These are phyloP conservation scores for Bondarzewia mesenterica DNA, from an alignment of 1,284 basidiomycete species.

Conservation along the genomic window DNA sequence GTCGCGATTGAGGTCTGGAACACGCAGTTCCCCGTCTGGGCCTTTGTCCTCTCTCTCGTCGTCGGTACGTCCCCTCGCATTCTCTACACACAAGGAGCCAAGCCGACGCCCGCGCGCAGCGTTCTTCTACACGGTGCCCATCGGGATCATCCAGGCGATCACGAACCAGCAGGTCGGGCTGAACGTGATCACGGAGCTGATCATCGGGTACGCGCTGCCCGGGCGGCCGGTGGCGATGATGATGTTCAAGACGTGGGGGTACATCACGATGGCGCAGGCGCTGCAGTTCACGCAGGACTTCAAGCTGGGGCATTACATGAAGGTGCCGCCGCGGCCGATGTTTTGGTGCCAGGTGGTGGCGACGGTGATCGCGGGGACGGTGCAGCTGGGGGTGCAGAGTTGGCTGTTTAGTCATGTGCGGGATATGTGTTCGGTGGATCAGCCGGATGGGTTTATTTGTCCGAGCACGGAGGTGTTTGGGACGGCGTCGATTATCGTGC, in stretches of 20 bases:
- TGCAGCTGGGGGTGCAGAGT: conserved; percentile 31
- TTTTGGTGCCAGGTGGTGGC: neutral
- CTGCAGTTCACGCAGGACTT: conserved; percentile 27
- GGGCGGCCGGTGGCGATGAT: conserved; percentile 48
- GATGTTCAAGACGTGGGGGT: conserved; percentile 45
- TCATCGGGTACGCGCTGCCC: conserved; percentile 36
- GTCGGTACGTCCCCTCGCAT: conserved; percentile 22
- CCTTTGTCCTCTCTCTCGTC: conserved; percentile 34
- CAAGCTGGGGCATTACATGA: conserved; percentile 43
- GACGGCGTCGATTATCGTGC: conserved; percentile 30
- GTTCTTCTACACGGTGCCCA: conserved; percentile 44
- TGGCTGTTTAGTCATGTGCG: conserved; percentile 42
- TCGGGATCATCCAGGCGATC: conserved; percentile 46
- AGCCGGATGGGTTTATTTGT: conserved; percentile 28
- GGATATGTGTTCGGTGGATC: conserved; percentile 27
- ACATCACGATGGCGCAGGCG: conserved; percentile 39
- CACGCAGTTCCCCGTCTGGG: conserved; percentile 60
- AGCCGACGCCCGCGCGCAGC: conserved; percentile 25
- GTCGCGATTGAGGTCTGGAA: conserved; percentile 63
- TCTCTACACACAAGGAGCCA: conserved; percentile 26
- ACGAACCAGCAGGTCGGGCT: conserved; percentile 33
- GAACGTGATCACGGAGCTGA: conserved; percentile 38
- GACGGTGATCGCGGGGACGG: conserved; percentile 29
- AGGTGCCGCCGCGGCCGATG: conserved; percentile 36
- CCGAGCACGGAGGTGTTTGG: conserved; percentile 28